These are phyloP conservation scores for Starmera amethionina DNA, from an alignment of 805 yeast genomes.

Conservation along the genomic window DNA sequence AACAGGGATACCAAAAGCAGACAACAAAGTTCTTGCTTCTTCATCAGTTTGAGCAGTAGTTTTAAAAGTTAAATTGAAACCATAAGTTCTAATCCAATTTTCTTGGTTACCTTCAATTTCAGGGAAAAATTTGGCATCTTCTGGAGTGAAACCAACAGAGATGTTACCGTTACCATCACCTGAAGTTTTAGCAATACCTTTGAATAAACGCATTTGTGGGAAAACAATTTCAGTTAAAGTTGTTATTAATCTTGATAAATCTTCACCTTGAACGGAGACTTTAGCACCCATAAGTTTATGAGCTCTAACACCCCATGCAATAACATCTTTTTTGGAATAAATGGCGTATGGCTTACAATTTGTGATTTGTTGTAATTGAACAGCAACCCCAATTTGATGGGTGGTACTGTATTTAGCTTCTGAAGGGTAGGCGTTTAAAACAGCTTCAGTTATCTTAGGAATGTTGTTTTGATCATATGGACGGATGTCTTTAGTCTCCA, in stretches of 20 bases:
- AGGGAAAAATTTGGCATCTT: slow-evolving; percentile 77
- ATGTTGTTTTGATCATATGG: slow-evolving; percentile 61
- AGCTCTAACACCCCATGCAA: slow-evolving; percentile 77
- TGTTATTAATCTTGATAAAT: slow-evolving; percentile 75
- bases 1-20: slow-evolving; percentile 79
- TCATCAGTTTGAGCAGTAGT: slow-evolving; percentile 86
- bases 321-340: slow-evolving; percentile 69
- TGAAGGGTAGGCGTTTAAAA: slow-evolving; percentile 67
- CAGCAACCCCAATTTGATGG: slow-evolving; percentile 63
- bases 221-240: slow-evolving; percentile 87
- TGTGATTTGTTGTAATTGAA: slow-evolving; percentile 89
- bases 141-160: slow-evolving; percentile 72
- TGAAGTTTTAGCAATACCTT: slow-evolving; percentile 62
- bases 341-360: slow-evolving; percentile 72
- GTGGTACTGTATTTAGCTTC: slow-evolving; percentile 63
- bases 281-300: slow-evolving; percentile 92
- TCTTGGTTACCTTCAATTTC: slow-evolving; percentile 89
- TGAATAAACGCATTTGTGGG: slow-evolving; percentile 84
- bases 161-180: slow-evolving; percentile 87
- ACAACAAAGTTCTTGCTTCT: slow-evolving; percentile 77
- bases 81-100: slow-evolving; percentile 78
- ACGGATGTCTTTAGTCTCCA: slow-evolving; percentile 64
- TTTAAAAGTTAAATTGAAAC: slow-evolving; percentile 75
- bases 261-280: slow-evolving; percentile 64
- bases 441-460: slow-evolving; percentile 60